Evolutionary conservation across 176 grass and related monocot species (phyloP).

Genomic region (Leersia perrieri): DNA sequence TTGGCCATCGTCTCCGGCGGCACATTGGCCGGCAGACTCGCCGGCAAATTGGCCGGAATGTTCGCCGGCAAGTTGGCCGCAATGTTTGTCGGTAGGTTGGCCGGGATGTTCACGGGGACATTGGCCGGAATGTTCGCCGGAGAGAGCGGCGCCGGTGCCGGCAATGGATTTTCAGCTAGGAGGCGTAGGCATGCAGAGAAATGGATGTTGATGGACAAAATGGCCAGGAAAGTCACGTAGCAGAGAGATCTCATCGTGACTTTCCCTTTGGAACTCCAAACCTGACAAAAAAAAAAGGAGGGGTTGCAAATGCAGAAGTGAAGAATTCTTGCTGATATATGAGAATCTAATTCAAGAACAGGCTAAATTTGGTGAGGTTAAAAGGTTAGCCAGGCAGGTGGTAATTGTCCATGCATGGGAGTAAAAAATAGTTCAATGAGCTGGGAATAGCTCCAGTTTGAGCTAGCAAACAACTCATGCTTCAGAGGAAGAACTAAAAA

Average conservation of each 20-base stretch:
- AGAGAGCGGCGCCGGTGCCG: not conserved
- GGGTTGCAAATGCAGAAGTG: conserved; percentile 15
- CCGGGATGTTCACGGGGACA: not conserved
- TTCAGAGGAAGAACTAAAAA: conserved; percentile 10
- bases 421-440: not conserved
- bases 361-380: conserved; percentile 20
- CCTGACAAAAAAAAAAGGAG: not conserved
- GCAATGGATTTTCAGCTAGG: not conserved
- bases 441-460: conserved; percentile 12
- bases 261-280: conserved; percentile 25
- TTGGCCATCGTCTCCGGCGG: conserved; percentile 28
- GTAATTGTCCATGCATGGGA: not conserved
- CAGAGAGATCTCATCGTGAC: conserved; percentile 26
- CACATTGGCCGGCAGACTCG: not conserved
- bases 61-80: not conserved
- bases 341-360: not conserved
- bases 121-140: not conserved
- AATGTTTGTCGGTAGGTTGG: not conserved
- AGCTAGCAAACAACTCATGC: not conserved
- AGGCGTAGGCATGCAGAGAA: not conserved
- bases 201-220: conserved; percentile 3
- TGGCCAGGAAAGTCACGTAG: conserved; percentile 40
- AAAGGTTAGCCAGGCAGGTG: not conserved
- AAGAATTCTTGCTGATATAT: not conserved
- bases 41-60: conserved; percentile 5